These are phyloP conservation scores for Aspergillus udagawae DNA, from an alignment of 2,329 filamentous ascomycete species.

Conservation along the genomic window DNA sequence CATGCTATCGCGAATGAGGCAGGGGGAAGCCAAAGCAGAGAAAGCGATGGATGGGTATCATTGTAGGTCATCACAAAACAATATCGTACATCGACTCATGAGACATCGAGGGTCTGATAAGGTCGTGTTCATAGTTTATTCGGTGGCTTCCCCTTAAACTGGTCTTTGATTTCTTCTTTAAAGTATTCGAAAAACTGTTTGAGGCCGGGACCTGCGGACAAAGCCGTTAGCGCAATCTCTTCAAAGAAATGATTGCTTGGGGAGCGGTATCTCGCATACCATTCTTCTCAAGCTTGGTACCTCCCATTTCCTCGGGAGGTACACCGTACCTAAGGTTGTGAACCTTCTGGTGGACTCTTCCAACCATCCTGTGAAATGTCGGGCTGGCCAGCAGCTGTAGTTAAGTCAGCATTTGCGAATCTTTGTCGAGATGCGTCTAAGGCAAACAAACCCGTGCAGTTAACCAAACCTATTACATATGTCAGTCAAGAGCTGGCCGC, in stretches of 20 bases:
- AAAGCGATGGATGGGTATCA: constrained; percentile 16
- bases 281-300: constrained; percentile 37
- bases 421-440: not conserved
- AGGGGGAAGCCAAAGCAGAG: not conserved
- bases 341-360: constrained; percentile 39
- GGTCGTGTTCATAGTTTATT: constrained; percentile 22
- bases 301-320: constrained; percentile 41
- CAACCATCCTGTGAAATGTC: constrained; percentile 42
- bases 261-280: constrained; percentile 18
- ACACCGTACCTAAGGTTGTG: constrained; percentile 40
- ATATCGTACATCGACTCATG: constrained; percentile 1
- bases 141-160: constrained; percentile 35
- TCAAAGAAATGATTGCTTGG: not conserved
- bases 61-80: constrained; percentile 10
- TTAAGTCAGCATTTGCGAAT: constrained; percentile 7
- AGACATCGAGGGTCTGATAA: not conserved
- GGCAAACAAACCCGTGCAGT: constrained; percentile 31
- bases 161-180: constrained; percentile 41
- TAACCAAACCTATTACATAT: constrained; percentile 30
- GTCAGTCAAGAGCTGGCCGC: not conserved
- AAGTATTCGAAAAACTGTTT: constrained; percentile 37
- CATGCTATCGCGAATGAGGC: not conserved
- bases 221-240: constrained; percentile 1
- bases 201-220: constrained; percentile 19
- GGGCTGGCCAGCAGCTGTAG: constrained; percentile 41